Percentiles rank a stretch among this genome's conserved stretches.
These are phyloP conservation scores for Begonia peltatifolia DNA, from an alignment of 306 rosid genomes.

Conservation along the genomic window DNA sequence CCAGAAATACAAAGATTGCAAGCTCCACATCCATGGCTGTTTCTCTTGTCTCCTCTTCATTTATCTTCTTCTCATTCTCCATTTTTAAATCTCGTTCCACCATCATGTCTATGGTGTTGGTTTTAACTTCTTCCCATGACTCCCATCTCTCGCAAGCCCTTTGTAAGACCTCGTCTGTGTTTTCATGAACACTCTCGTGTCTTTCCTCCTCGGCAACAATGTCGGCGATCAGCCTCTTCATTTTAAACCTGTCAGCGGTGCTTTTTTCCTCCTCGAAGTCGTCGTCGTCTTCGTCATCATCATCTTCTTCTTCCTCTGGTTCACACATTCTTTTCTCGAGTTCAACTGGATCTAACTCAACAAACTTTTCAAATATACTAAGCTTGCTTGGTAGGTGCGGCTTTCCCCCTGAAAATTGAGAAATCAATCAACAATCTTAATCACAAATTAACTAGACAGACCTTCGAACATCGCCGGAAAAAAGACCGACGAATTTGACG, in stretches of 20 bases:
- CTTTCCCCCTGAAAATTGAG: constrained; percentile 43
- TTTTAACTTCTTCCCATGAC: not conserved
- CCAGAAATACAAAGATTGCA: constrained; percentile 38
- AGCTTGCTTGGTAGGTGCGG: constrained; percentile 59
- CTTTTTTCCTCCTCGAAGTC: constrained; percentile 17
- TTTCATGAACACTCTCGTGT: constrained; percentile 7
- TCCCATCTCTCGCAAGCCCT: too few relatives aligned
- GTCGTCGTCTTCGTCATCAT: constrained; percentile 8
- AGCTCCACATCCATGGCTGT: constrained; percentile 48
- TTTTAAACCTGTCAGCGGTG: constrained; percentile 12
- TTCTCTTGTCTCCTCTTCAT: constrained; percentile 24
- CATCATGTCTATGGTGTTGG: constrained; percentile 96
- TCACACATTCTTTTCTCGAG: constrained; percentile 66
- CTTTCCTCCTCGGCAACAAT: constrained; percentile 54
- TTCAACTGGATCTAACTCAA: constrained; percentile 63
- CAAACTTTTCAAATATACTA: constrained; percentile 68
- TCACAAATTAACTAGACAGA: too few relatives aligned
- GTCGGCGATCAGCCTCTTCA: constrained; percentile 32
- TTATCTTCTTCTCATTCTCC: constrained; percentile 48
- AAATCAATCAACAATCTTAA: too few relatives aligned
- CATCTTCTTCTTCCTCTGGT: constrained; percentile 17
- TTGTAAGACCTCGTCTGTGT: not conserved
- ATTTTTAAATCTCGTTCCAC: constrained; percentile 57
- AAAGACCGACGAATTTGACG: too few relatives aligned
- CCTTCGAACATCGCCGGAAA: too few relatives aligned